These are phyloP conservation scores for Daldinia bambusicola DNA, from an alignment of 495 filamentous ascomycete species.

Conservation along the genomic window DNA sequence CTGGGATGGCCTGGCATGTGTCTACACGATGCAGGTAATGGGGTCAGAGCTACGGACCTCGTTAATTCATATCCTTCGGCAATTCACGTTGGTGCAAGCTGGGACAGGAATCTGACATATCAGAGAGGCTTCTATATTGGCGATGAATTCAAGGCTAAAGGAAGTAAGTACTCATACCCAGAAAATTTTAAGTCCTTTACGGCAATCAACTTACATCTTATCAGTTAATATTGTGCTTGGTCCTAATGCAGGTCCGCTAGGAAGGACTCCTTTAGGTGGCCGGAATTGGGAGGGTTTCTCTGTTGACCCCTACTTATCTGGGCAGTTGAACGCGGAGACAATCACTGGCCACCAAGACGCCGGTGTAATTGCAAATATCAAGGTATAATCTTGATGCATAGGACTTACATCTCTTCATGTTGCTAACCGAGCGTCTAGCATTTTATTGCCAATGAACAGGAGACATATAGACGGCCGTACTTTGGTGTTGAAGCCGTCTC, in stretches of 20 bases:
- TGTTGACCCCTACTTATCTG: slow-evolving; percentile 61
- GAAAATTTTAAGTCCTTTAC: neutral
- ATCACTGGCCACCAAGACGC: slow-evolving; percentile 61
- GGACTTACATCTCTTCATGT: neutral
- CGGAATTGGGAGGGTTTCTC: slow-evolving; percentile 68
- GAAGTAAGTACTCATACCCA: slow-evolving; percentile 44
- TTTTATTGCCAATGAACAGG: slow-evolving; percentile 74
- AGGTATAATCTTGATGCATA: slow-evolving; percentile 49
- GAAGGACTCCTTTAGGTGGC: slow-evolving; percentile 61
- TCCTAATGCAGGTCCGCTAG: slow-evolving; percentile 69
- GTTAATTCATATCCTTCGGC: slow-evolving; percentile 68
- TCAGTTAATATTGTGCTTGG: slow-evolving; percentile 77
- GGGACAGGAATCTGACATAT: slow-evolving; percentile 61
- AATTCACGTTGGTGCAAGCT: slow-evolving; percentile 69
- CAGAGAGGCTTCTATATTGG: slow-evolving; percentile 64
- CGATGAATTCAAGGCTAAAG: slow-evolving; percentile 68
- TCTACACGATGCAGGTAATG: slow-evolving; percentile 70
- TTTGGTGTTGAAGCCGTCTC: slow-evolving; percentile 62
- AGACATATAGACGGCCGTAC: slow-evolving; percentile 66
- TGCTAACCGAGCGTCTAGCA: slow-evolving; percentile 52
- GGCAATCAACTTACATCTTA: slow-evolving; percentile 60
- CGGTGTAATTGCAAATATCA: slow-evolving; percentile 65
- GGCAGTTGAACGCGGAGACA: slow-evolving; percentile 57
- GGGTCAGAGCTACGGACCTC: slow-evolving; percentile 67
- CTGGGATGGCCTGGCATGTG: slow-evolving; percentile 71